Conservation (phyloP, 257 asterid species). For the Lycium barbarum region DNA sequence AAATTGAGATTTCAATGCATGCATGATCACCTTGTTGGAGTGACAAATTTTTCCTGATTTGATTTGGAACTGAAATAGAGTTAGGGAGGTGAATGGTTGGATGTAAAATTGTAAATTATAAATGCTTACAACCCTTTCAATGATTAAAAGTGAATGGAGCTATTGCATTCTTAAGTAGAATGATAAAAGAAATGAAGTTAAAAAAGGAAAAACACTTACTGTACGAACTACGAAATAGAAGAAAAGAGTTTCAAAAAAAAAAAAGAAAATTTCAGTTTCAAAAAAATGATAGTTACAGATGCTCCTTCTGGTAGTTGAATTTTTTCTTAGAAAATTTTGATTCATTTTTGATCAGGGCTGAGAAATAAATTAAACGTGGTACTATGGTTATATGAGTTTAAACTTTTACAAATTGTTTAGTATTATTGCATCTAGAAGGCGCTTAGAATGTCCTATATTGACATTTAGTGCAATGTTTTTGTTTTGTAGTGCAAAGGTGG, state of each 20-base stretch:
- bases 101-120: not conserved
- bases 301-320: not conserved
- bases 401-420: not conserved
- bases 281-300: not conserved
- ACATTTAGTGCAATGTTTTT: constrained; percentile 31
- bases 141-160: constrained; percentile 5
- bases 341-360: not conserved
- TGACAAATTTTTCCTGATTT: not conserved
- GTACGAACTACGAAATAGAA: not conserved
- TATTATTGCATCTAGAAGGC: not conserved
- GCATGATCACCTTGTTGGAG: constrained; percentile 1
- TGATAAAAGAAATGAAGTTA: not conserved
- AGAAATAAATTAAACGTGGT: not conserved
- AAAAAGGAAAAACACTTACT: not conserved
- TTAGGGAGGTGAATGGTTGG: not conserved
- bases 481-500: constrained; percentile 86
- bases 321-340: not conserved
- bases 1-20: constrained; percentile 16
- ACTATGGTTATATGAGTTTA: not conserved
- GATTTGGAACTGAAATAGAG: not conserved
- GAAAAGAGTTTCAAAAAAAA: not conserved
- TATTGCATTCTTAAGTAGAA: constrained; percentile 16
- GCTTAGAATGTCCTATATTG: constrained; percentile 9
- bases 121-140: not conserved
- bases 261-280: no score